phyloP scores from a whole-genome alignment of 148 eudicot genomes.

The Chenopodium formosanum region DNA sequence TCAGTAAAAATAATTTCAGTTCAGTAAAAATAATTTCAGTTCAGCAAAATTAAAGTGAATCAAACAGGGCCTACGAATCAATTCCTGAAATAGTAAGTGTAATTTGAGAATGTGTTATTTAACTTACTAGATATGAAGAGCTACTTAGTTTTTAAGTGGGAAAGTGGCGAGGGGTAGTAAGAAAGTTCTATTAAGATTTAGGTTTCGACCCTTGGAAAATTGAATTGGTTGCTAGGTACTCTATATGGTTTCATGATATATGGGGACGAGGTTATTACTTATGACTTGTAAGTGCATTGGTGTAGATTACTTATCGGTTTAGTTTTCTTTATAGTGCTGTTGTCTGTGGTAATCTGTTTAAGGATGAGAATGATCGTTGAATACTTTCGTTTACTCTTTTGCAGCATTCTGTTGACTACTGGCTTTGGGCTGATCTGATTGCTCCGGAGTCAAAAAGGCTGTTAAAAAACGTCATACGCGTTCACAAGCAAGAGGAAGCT shows the following conservation, averaged over 20 bases:
- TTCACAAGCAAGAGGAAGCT: conserved; percentile 75
- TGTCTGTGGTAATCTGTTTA: neutral
- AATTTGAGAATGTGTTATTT: too few species aligned
- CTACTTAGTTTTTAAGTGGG: too few species aligned
- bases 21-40: too few species aligned
- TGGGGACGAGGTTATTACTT: too few species aligned
- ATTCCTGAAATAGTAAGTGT: too few species aligned
- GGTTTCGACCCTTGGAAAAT: neutral
- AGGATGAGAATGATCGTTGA: neutral
- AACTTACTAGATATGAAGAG: too few species aligned
- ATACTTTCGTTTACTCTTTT: conserved; percentile 9
- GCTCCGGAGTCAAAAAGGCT: conserved; percentile 77
- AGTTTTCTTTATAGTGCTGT: neutral
- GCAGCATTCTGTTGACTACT: conserved; percentile 96
- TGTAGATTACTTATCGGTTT: neutral
- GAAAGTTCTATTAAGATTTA: neutral
- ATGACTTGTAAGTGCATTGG: neutral
- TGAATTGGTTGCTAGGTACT: neutral
- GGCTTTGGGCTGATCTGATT: conserved; percentile 97
- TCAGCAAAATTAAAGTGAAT: too few species aligned
- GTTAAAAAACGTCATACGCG: conserved; percentile 74
- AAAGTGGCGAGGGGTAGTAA: too few species aligned
- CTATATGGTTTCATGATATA: too few species aligned
- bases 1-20: too few species aligned
- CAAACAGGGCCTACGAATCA: too few species aligned